Evolutionary conservation across 495 filamentous ascomycete species (phyloP).

Genomic region (Aspergillus baeticus): DNA sequence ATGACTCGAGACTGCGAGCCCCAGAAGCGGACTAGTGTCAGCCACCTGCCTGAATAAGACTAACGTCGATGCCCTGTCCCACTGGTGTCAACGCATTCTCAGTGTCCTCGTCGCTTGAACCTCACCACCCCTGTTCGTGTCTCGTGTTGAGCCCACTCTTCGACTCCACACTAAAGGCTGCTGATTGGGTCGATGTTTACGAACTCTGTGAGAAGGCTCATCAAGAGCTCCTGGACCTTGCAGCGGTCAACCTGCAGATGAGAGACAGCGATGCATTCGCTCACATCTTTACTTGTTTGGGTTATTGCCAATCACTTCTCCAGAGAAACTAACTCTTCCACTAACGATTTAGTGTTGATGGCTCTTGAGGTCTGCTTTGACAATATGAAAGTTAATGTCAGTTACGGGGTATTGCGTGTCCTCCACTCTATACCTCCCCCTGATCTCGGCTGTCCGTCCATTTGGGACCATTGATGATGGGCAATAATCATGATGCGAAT

Average conservation of each 20-base stretch:
- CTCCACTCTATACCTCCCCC: neutral
- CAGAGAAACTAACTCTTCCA: slow-evolving; percentile 18
- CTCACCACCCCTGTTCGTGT: neutral
- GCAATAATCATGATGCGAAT: slow-evolving; percentile 3
- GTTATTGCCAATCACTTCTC: slow-evolving; percentile 18
- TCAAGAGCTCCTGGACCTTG: neutral
- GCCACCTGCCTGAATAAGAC: neutral
- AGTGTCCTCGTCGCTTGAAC: neutral
- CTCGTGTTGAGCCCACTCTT: neutral
- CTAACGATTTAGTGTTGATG: slow-evolving; percentile 21
- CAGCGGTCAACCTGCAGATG: neutral
- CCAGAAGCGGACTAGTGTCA: slow-evolving; percentile 9
- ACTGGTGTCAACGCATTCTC: slow-evolving; percentile 8
- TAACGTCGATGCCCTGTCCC: slow-evolving; percentile 12
- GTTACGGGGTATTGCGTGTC: too few relatives aligned
- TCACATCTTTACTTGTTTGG: slow-evolving; percentile 21
- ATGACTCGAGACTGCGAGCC: neutral
- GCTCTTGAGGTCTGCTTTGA: slow-evolving; percentile 13
- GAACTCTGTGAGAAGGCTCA: neutral
- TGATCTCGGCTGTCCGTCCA: neutral
- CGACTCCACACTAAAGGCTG: too few relatives aligned
- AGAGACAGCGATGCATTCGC: neutral
- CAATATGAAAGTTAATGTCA: slow-evolving; percentile 3
- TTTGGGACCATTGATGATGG: slow-evolving; percentile 2
- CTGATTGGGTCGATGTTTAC: too few relatives aligned